Evolutionary conservation across 805 yeast species (phyloP).

Genomic region (Cyberlindnera mrakii): DNA sequence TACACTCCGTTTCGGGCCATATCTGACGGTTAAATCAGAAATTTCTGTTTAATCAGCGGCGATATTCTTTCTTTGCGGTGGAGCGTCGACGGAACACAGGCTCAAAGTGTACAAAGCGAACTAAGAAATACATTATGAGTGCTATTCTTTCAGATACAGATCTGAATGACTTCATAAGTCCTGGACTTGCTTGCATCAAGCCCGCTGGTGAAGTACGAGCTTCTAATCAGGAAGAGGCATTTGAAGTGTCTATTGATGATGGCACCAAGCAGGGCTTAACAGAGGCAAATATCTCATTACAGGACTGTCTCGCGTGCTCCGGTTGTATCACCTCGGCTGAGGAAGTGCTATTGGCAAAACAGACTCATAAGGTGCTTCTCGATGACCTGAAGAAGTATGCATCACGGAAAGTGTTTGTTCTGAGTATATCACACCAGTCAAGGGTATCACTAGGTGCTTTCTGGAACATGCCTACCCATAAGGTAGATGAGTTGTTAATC

Average conservation of each 20-base stretch:
- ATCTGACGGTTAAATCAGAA: not conserved
- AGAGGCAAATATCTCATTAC: conserved; percentile 81
- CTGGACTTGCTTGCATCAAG: conserved; percentile 91
- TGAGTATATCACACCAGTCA: conserved; percentile 80
- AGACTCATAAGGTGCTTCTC: conserved; percentile 76
- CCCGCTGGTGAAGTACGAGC: conserved; percentile 52
- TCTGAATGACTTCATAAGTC: conserved; percentile 88
- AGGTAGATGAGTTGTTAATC: conserved; percentile 56
- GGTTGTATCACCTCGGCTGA: conserved; percentile 99
- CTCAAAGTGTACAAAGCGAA: not conserved
- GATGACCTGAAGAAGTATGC: conserved; percentile 41
- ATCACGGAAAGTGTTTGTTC: conserved; percentile 47
- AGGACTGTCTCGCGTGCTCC: conserved; percentile 93
- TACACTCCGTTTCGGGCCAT: not conserved
- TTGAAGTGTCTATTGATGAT: conserved; percentile 63
- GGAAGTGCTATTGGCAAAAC: conserved; percentile 85
- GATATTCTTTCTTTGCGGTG: not conserved
- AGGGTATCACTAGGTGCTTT: conserved; percentile 78
- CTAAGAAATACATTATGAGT: conserved; percentile 47
- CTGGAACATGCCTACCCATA: conserved; percentile 42
- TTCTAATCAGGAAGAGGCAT: conserved; percentile 35
- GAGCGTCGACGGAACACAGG: too few species aligned
- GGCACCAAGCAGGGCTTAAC: conserved; percentile 40
- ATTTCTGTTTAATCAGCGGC: not conserved
- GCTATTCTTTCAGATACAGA: conserved; percentile 85